Conservation (phyloP, 2,329 filamentous ascomycete genomes). For the Drechslera avenae region DNA sequence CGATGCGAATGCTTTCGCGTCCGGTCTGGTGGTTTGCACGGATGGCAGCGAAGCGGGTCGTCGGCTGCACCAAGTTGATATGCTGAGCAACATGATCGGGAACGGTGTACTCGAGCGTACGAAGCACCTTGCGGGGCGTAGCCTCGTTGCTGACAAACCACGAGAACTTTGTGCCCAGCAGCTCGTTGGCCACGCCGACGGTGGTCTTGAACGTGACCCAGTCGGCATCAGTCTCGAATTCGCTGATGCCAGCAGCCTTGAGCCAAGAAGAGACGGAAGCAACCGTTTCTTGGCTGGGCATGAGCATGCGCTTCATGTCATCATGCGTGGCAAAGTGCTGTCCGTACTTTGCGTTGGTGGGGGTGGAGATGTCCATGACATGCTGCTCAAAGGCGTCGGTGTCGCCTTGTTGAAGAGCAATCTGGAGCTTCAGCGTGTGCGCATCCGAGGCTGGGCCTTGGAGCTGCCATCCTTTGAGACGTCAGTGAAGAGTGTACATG, state of each 20-base stretch:
- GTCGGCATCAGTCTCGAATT: conserved; percentile 48
- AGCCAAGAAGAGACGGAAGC: conserved; percentile 53
- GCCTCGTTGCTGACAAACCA: conserved; percentile 47
- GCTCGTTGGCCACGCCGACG: conserved; percentile 45
- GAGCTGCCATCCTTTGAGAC: conserved; percentile 29
- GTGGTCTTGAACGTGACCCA: conserved; percentile 48
- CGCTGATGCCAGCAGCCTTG: conserved; percentile 46
- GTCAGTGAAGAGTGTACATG: background rate
- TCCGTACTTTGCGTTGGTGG: conserved; percentile 55
- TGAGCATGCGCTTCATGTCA: conserved; percentile 53
- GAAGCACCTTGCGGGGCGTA: conserved; percentile 50
- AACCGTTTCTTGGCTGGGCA: conserved; percentile 46
- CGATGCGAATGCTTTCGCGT: conserved; percentile 24
- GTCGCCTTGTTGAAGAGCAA: conserved; percentile 39
- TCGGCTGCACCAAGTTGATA: conserved; percentile 59
- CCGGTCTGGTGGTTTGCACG: conserved; percentile 27
- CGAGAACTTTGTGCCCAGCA: conserved; percentile 58
- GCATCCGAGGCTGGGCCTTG: conserved; percentile 23
- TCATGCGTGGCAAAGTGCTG: conserved; percentile 53
- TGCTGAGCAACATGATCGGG: conserved; percentile 46
- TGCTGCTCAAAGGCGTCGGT: conserved; percentile 47
- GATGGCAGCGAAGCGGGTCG: conserved; percentile 55
- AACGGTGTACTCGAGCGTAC: conserved; percentile 51
- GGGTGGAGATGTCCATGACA: conserved; percentile 53
- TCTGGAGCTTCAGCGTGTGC: conserved; percentile 35